Evolutionary conservation across 768 basidiomycete species (phyloP), one percentile per base, ranked within the genome.

Genomic region (Saitozyma sp.): DNA sequence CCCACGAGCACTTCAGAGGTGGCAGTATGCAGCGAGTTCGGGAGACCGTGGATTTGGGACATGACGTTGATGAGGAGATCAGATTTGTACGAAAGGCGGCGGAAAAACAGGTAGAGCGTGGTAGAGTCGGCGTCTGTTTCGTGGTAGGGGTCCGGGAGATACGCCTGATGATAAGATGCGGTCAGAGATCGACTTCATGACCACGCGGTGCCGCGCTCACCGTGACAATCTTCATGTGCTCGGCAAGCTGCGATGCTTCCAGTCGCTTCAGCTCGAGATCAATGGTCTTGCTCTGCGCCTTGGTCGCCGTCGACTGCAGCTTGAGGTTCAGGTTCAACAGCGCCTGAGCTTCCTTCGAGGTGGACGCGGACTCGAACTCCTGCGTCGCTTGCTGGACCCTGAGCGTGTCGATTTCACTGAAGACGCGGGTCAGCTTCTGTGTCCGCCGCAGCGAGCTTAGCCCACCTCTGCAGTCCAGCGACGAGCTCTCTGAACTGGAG

Each of bases 241-340:
- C 93, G 39, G 84, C 84, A 6, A 87, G 85, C 78, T 97, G 93
- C 62, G 83, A 83, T 1, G 91, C 90, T 73, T 97, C 92, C 58
- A 96, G 83, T 66, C 86, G 87, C 77, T 86, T 86, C 70, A 97
- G 81, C 75, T 97, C 96, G 16, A 94, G 84, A 63, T 98, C 95
- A 60, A 98, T 89, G 13, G 85, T 87, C 78, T 87, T 88, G 6
- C 90, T 88, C 70, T 95, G 94, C 66, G 90, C 90, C 84, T 95
- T 96, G 39, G 88, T 84, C 0, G 89, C 92, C 2, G 92, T 85
- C 0, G 90, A 90, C 78, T 98, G 95, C 6, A 99, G 84, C 77
- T 91, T 96, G 78, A 96, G 84, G 78, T 97, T 98, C 56, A 96
- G 83, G 51, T 92, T 92, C 84, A 98, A 88, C 83, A 97, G 88